These are phyloP conservation scores for Gnaphalium uliginosum DNA, from an alignment of 129 eudicot species.

Conservation along the genomic window DNA sequence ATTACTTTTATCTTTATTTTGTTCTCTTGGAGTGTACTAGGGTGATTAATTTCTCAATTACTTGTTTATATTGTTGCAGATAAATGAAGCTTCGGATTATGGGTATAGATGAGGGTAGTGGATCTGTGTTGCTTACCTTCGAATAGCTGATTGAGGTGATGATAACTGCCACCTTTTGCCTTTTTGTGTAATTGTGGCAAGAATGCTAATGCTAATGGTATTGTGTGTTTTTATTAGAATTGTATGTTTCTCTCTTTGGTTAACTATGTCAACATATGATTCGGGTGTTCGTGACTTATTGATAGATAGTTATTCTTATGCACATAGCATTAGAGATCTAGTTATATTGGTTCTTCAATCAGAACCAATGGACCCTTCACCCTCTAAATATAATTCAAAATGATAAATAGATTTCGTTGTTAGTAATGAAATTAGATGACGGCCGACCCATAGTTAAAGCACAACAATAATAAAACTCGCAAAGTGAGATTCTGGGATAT, in stretches of 20 bases:
- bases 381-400: neutral
- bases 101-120: neutral
- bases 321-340: neutral
- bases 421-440: neutral
- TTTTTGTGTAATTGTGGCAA: slow-evolving; percentile 8
- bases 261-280: neutral
- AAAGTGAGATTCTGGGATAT: neutral
- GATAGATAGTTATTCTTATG: neutral
- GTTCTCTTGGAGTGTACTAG: neutral
- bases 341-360: neutral
- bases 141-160: slow-evolving; percentile 1
- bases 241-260: neutral
- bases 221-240: slow-evolving; percentile 12
- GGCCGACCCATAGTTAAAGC: neutral
- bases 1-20: neutral
- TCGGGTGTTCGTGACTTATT: neutral
- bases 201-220: slow-evolving; percentile 19
- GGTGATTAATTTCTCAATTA: slow-evolving; percentile 5
- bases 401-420: neutral
- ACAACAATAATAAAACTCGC: neutral
- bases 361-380: neutral
- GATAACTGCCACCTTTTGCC: neutral
- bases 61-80: slow-evolving; percentile 28
- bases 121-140: neutral
- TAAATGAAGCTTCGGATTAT: slow-evolving; percentile 25